These are phyloP conservation scores for Prunus mongolica DNA, from an alignment of 306 rosid genomes.

Conservation along the genomic window DNA sequence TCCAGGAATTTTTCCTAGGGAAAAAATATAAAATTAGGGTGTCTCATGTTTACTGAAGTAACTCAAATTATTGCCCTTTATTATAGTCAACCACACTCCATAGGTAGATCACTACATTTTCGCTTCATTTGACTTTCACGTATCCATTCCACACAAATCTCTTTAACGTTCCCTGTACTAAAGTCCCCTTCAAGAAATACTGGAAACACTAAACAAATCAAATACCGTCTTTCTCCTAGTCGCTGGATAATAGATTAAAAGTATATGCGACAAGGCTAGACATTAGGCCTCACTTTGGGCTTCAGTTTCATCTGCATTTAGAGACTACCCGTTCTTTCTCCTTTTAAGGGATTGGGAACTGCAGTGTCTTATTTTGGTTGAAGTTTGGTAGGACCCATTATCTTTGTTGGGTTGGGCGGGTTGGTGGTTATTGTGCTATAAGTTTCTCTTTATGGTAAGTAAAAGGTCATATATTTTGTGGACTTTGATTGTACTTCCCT, in stretches of 20 bases:
- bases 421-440: not conserved
- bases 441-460: not conserved
- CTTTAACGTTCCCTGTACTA: not conserved
- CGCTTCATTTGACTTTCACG: not conserved
- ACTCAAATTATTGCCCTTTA: not conserved
- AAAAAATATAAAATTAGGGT: not conserved
- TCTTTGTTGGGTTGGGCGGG: not conserved
- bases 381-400: not conserved
- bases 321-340: not conserved
- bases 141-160: not conserved
- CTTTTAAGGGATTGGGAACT: not conserved
- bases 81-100: not conserved
- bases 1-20: not conserved
- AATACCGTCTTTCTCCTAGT: not conserved
- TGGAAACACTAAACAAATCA: not conserved
- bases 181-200: slow-evolving; percentile 2
- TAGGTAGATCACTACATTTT: not conserved
- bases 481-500: not conserved
- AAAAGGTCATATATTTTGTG: not conserved
- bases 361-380: not conserved
- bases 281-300: not conserved
- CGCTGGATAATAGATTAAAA: not conserved
- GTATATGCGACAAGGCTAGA: not conserved
- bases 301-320: not conserved
- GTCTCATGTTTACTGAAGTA: not conserved